phyloP scores from a whole-genome alignment of 2,329 filamentous ascomycete species.

The Neopestalotiopsis rosae region DNA sequence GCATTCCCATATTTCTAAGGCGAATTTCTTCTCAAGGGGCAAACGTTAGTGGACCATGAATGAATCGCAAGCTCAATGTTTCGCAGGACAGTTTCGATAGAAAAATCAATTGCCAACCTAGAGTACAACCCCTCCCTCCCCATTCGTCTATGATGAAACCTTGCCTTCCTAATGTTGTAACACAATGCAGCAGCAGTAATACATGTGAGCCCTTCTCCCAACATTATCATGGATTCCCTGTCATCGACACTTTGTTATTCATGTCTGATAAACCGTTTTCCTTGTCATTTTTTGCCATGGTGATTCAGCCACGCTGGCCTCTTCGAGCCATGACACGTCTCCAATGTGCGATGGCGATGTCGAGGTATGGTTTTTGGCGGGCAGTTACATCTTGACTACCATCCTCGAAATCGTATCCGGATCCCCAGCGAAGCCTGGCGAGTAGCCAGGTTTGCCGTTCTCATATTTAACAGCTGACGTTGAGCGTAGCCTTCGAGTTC shows the following conservation, averaged over 20 bases:
- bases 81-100: conserved; percentile 8
- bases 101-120: conserved; percentile 39
- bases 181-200: conserved; percentile 37
- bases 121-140: conserved; percentile 35
- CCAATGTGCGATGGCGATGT: conserved; percentile 1
- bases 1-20: too few relatives aligned
- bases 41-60: too few relatives aligned
- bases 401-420: conserved; percentile 7
- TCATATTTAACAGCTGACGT: conserved; percentile 62
- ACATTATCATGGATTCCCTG: conserved; percentile 31
- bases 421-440: not conserved
- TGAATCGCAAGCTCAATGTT: not conserved
- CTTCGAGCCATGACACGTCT: not conserved
- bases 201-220: conserved; percentile 34
- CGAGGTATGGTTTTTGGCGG: conserved; percentile 13
- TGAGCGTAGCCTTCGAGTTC: conserved; percentile 88
- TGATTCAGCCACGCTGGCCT: not conserved
- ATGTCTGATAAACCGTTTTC: not conserved
- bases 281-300: not conserved
- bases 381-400: conserved; percentile 13
- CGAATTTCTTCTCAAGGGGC: too few relatives aligned
- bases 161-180: conserved; percentile 31
- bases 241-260: not conserved
- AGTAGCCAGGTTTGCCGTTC: not conserved
- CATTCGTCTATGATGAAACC: conserved; percentile 36